Conservation (phyloP, 1,284 basidiomycete species). For the Trametes polyzona region DNA sequence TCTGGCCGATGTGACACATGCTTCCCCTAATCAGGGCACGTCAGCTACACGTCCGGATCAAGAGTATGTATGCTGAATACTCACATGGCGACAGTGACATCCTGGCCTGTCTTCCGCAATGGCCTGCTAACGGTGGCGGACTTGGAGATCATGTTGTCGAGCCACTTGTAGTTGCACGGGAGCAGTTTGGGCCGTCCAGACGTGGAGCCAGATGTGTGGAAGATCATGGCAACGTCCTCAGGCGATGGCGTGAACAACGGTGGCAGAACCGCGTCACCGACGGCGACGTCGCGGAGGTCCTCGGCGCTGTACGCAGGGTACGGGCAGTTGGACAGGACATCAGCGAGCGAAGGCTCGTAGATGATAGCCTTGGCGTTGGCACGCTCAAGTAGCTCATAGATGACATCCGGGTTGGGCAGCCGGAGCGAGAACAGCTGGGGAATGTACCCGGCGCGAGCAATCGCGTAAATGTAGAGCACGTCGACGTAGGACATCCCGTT, state of each 20-base stretch:
- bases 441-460: constrained; percentile 70
- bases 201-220: constrained; percentile 76
- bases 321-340: constrained; percentile 44
- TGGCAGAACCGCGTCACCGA: constrained; percentile 23
- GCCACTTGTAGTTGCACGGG: constrained; percentile 64
- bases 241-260: constrained; percentile 33
- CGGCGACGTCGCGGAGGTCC: constrained; percentile 40
- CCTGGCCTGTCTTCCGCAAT: constrained; percentile 52
- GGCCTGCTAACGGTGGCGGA: constrained; percentile 56
- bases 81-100: constrained; percentile 50
- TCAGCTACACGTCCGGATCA: not conserved
- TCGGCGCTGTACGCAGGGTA: constrained; percentile 50
- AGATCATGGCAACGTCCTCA: constrained; percentile 56
- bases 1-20: constrained; percentile 37
- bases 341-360: constrained; percentile 52
- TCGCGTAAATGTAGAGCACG: constrained; percentile 68
- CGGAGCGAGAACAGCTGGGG: constrained; percentile 74
- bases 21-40: constrained; percentile 29
- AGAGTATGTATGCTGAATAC: constrained; percentile 2
- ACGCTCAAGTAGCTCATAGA: constrained; percentile 62
- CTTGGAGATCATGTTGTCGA: constrained; percentile 59
- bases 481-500: constrained; percentile 68
- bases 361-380: constrained; percentile 62
- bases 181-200: constrained; percentile 75
- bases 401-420: constrained; percentile 66